These are phyloP conservation scores for Breynia disticha DNA, from an alignment of 441 rosid species.

Conservation along the genomic window DNA sequence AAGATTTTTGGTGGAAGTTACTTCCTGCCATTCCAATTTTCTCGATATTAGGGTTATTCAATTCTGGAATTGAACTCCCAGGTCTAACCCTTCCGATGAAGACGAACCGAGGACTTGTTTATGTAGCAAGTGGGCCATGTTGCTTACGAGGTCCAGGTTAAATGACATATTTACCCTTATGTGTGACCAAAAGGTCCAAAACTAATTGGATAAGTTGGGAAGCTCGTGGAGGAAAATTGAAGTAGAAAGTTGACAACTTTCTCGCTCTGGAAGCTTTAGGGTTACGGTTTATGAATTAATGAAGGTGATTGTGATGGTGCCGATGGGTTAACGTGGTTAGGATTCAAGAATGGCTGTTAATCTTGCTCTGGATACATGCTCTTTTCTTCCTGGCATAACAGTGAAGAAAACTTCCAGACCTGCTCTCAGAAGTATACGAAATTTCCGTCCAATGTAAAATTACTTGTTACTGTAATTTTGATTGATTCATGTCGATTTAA, in stretches of 20 bases:
- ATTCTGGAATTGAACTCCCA: background rate
- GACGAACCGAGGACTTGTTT: too few species aligned
- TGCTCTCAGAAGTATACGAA: slow-evolving; percentile 18
- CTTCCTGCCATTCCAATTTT: slow-evolving; percentile 74
- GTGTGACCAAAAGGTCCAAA: too few species aligned
- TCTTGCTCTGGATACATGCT: slow-evolving; percentile 30
- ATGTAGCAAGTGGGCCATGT: too few species aligned
- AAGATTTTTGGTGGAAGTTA: slow-evolving; percentile 35
- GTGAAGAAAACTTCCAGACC: slow-evolving; percentile 15
- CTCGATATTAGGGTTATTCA: slow-evolving; percentile 16
- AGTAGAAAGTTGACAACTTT: too few species aligned
- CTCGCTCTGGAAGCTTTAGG: too few species aligned
- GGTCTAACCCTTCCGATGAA: too few species aligned
- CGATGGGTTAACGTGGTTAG: background rate
- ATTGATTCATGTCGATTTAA: background rate
- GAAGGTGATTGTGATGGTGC: too few species aligned
- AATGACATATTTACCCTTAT: too few species aligned
- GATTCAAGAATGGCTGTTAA: slow-evolving; percentile 28
- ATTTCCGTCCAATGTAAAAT: background rate
- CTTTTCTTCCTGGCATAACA: slow-evolving; percentile 16
- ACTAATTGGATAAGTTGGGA: too few species aligned
- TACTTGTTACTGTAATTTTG: background rate
- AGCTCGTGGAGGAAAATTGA: too few species aligned
- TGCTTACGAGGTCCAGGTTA: too few species aligned
- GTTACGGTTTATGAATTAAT: too few species aligned